These are phyloP conservation scores for Macrotyloma uniflorum DNA, from an alignment of 306 rosid genomes.

Conservation along the genomic window DNA sequence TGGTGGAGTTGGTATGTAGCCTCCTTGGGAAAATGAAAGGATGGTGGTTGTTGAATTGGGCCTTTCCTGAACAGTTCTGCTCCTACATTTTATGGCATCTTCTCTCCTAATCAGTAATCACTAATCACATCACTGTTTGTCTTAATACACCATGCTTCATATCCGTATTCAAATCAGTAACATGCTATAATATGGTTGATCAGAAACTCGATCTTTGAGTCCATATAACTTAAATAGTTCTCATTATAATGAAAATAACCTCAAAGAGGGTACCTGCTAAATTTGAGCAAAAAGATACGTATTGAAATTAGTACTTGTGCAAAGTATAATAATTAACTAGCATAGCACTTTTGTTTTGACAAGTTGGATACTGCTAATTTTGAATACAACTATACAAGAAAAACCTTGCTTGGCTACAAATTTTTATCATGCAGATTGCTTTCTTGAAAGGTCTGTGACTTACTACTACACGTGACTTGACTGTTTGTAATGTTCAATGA, in stretches of 20 bases:
- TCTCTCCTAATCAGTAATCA: neutral
- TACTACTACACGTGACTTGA: constrained; percentile 18
- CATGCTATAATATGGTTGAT: neutral
- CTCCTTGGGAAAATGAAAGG: constrained; percentile 63
- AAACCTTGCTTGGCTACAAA: neutral
- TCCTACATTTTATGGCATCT: neutral
- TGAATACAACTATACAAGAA: neutral
- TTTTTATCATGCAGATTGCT: neutral
- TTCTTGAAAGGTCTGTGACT: constrained; percentile 7
- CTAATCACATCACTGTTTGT: neutral
- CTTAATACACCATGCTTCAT: neutral
- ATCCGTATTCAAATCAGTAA: neutral
- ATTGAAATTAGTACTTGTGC: neutral
- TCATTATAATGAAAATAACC: neutral
- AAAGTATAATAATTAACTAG: neutral
- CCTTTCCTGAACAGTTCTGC: constrained; percentile 38
- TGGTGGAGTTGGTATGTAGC: constrained; percentile 73
- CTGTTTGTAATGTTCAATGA: constrained; percentile 15
- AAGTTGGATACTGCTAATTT: neutral
- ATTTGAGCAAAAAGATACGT: neutral
- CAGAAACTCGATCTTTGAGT: neutral
- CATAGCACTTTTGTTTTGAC: constrained; percentile 13
- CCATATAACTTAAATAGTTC: neutral
- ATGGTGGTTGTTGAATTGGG: constrained; percentile 58
- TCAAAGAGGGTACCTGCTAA: neutral